phyloP scores from a whole-genome alignment of 2,329 filamentous ascomycete species.

The Aspergillus aculeatinus region DNA sequence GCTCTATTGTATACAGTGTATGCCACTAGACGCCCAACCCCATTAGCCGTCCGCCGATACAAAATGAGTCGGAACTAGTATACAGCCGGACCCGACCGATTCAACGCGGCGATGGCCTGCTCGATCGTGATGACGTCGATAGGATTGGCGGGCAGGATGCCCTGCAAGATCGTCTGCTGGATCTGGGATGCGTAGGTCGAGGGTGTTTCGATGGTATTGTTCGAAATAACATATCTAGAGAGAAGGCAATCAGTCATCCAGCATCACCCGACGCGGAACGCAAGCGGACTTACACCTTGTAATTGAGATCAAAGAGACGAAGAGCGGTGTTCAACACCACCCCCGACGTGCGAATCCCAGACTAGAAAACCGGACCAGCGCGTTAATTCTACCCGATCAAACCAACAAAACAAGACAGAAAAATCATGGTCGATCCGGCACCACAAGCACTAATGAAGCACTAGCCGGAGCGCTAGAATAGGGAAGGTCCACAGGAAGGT shows the following conservation, averaged over 20 bases:
- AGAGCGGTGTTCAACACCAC: constrained; percentile 7
- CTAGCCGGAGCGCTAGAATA: too few species aligned
- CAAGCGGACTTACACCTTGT: constrained; percentile 3
- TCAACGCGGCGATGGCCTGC: constrained; percentile 1
- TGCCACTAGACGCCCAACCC: not conserved
- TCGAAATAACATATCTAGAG: constrained; percentile 2
- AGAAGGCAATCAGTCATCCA: not conserved
- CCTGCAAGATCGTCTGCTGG: not conserved
- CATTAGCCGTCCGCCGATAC: not conserved
- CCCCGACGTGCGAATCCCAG: constrained; percentile 7
- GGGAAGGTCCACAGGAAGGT: too few species aligned
- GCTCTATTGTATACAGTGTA: not conserved
- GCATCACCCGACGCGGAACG: too few species aligned
- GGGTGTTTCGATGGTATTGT: not conserved
- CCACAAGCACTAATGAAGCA: too few species aligned
- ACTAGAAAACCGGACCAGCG: not conserved
- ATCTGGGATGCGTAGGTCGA: not conserved
- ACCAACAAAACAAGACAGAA: too few species aligned
- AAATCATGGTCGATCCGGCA: too few species aligned
- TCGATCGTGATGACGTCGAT: constrained; percentile 4
- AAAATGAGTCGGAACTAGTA: not conserved
- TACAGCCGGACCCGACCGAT: constrained; percentile 1
- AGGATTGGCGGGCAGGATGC: not conserved
- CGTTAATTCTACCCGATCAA: too few species aligned
- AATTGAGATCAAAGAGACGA: constrained; percentile 10